Base-by-base conservation (phyloP, 345 rosid species). In the Brassica nigra region DNA sequence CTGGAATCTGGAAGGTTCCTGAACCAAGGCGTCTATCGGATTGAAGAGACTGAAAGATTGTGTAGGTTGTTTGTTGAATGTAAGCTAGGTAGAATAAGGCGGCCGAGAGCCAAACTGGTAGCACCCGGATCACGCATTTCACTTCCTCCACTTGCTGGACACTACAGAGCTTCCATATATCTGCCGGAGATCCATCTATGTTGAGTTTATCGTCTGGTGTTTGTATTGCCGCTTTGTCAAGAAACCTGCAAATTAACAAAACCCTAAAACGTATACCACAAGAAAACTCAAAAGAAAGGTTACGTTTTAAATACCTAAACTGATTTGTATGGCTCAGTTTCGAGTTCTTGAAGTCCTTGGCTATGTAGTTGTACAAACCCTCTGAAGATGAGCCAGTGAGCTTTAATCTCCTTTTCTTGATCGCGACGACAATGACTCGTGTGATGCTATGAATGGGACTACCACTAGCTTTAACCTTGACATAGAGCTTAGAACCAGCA, bases 131-230 rank as follows among this genome's bases (percentile, higher is more conserved):
- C 71, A 86, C 58, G 34, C 91, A 90, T 81, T 90, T 90, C 74
- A 78, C 86, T 85, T 90, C 91, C 66, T 90, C 92, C 27, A 87
- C 88, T 83, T 90, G 92, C 44, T 90, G 92, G 73, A 23, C 15
- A 84, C 92, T 86, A 44, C 92, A 90, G 0, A 90, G 89, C 27
- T 62, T 85, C 92, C 91, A 90, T n/a, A 90, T 86, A 47, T 87
- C 64, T 0, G 42, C 55, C 0, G 91, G 75, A 1, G 90, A 85
- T 0, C 91, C 92, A 15, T 90, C 87, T 3, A 29, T 28, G 20
- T 86, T 81, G 70, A 89, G 44, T 63, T 80, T 54, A 71, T 86
- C 90, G 0, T 81, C 71, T 2, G 55, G 72, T 4, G 88, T 83
- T 15, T 83, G 65, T 28, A 89, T 84, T 27, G 90, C 91, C 4